Evolutionary conservation across 1,284 basidiomycete genomes (phyloP), one percentile per base, ranked within the genome.

Genomic region (Porodaedalea pini): DNA sequence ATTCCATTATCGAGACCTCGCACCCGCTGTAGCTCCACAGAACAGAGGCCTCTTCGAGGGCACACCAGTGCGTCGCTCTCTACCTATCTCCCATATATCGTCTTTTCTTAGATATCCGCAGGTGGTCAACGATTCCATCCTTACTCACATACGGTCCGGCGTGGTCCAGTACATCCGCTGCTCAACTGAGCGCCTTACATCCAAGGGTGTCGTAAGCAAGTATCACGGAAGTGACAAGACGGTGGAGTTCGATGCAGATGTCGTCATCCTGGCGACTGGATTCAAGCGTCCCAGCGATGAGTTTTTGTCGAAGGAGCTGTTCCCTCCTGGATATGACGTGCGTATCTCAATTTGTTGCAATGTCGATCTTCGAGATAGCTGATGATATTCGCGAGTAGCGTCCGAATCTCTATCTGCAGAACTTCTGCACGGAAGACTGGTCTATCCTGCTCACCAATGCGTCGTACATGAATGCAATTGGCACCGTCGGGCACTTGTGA

Each of bases 351-450:
- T 29, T n/a, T 21, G 3, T 17, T 10, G 48, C 17, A 17, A 32
- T 50, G 23, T 7, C 15, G 7, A 39, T 29, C 32, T 6, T 6
- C 7, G 25, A n/a, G 17, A 4, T 5, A 10, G 27, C n/a, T 45
- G 11, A 29, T 48, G 19, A 11, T 2, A 31, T 10, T 0, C 7
- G 10, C 4, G 1, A 47, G 31, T 53, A 76, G 69, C 71, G 78
- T 23, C 82, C 83, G 25, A 78, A 83, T 60, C 67, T 85, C 62
- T 86, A 86, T 62, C 71, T 86, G 19, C 83, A 86, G 62, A 84
- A 81, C 59, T 86, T 87, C 71, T 74, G 77, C 2, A 79, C 81
- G 1, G 75, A 80, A 61, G 80, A 83, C 66, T 82, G 80, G 76
- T 77, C 75, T 3, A 69, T 85, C 1, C 68, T 84, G 23, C 71